Percentiles rank a stretch among this genome's conserved stretches.
Evolutionary conservation across 2,329 filamentous ascomycete genomes (phyloP).

Genomic region (Neocucurbitaria cava): DNA sequence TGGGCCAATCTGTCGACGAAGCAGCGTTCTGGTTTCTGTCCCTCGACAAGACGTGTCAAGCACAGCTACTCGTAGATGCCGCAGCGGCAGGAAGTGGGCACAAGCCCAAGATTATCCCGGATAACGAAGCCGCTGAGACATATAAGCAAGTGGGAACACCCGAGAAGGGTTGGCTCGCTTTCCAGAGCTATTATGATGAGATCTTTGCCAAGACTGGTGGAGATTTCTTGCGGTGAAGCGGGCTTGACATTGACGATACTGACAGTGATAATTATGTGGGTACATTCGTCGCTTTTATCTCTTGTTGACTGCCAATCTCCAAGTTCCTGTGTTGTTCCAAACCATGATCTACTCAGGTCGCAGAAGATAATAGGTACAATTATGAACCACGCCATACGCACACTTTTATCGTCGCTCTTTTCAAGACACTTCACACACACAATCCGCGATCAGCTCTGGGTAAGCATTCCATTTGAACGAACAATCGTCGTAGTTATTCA

Average conservation of each 20-base stretch:
- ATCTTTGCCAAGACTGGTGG: conserved; percentile 59
- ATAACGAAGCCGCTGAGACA: conserved; percentile 50
- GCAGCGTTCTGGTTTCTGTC: conserved; percentile 56
- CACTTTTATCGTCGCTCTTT: too few species aligned
- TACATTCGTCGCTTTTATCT: neutral
- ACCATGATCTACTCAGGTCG: too few species aligned
- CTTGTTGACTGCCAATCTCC: too few species aligned
- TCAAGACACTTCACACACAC: too few species aligned
- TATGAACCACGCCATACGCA: too few species aligned
- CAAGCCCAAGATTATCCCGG: conserved; percentile 50
- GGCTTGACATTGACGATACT: neutral
- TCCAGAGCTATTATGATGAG: conserved; percentile 63
- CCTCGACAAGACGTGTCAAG: conserved; percentile 56
- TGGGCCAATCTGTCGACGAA: conserved; percentile 51
- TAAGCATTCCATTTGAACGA: too few species aligned
- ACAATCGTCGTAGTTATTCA: too few species aligned
- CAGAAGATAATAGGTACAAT: too few species aligned
- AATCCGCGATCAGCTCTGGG: too few species aligned
- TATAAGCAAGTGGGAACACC: conserved; percentile 54
- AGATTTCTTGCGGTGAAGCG: conserved; percentile 52
- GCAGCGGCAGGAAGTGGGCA: conserved; percentile 47
- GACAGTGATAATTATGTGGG: neutral
- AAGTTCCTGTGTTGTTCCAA: too few species aligned
- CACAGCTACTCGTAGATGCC: conserved; percentile 54
- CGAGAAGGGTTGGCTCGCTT: conserved; percentile 62